These are phyloP conservation scores for Pichia sp. DNA, from an alignment of 1,139 yeast genomes.

Conservation along the genomic window DNA sequence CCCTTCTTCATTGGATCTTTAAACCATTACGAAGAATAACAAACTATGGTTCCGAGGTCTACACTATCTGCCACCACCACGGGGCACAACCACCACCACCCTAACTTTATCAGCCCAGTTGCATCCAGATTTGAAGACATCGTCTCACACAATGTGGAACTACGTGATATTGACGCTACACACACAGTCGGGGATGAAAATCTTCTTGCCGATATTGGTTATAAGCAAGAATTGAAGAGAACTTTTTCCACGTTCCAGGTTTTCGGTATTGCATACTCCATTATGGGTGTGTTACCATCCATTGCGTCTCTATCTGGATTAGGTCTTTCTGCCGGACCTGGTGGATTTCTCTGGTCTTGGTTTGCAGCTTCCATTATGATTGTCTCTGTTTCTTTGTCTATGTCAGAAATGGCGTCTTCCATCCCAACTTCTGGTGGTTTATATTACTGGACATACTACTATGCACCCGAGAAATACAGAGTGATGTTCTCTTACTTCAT, in stretches of 20 bases:
- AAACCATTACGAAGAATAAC: too few relatives aligned
- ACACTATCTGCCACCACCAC: conserved; percentile 5
- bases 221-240: conserved; percentile 44
- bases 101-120: conserved; percentile 10
- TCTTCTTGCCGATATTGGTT: conserved; percentile 41
- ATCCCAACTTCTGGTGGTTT: conserved; percentile 70
- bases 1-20: too few relatives aligned
- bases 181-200: conserved; percentile 32
- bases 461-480: conserved; percentile 41
- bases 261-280: conserved; percentile 46
- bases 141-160: conserved; percentile 17
- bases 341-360: conserved; percentile 65
- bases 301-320: conserved; percentile 34
- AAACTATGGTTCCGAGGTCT: too few relatives aligned
- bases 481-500: conserved; percentile 47
- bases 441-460: conserved; percentile 49
- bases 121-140: conserved; percentile 17
- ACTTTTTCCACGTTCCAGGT: conserved; percentile 43
- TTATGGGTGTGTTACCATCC: conserved; percentile 46
- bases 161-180: conserved; percentile 25
- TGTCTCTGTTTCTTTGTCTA: conserved; percentile 42
- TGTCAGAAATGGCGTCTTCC: conserved; percentile 58
- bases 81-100: conserved; percentile 1
- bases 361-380: conserved; percentile 45
- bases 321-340: conserved; percentile 45